phyloP scores from a whole-genome alignment of 2,329 filamentous ascomycete species.

The Tolypocladium album region DNA sequence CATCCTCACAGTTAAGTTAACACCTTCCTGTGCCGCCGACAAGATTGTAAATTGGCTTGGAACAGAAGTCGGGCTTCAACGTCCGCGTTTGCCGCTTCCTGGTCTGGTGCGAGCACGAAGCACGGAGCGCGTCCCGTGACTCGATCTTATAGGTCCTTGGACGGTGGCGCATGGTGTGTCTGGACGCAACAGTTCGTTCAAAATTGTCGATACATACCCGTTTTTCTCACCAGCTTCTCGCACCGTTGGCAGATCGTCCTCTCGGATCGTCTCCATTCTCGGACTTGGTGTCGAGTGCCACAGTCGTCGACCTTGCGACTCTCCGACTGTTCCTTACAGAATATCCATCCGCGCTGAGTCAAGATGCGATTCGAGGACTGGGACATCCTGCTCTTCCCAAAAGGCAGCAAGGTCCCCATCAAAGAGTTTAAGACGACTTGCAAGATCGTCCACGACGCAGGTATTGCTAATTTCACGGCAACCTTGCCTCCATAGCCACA shows the following conservation, averaged over 20 bases:
- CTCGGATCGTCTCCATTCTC: background rate
- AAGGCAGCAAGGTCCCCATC: constrained; percentile 54
- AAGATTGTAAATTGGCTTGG: no score
- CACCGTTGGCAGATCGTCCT: background rate
- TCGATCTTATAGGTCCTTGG: no score
- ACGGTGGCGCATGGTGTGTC: background rate
- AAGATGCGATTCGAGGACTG: constrained; percentile 77
- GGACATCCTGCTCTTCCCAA: constrained; percentile 74
- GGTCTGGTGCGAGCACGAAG: background rate
- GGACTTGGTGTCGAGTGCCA: background rate
- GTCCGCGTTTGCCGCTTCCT: background rate
- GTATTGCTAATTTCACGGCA: constrained; percentile 15
- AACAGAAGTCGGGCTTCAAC: background rate
- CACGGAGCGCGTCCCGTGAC: background rate
- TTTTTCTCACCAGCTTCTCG: no score
- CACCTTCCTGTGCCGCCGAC: background rate
- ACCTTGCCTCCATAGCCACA: background rate
- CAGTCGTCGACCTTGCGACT: background rate
- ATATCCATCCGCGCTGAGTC: constrained; percentile 5
- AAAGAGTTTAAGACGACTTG: constrained; percentile 77
- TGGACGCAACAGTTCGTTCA: background rate
- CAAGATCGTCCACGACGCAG: constrained; percentile 49
- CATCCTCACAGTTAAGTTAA: background rate
- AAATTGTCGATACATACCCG: background rate
- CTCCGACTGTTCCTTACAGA: background rate